Conservation (phyloP, 352 stramenopile genomes). For the Globisporangium irregulare region DNA sequence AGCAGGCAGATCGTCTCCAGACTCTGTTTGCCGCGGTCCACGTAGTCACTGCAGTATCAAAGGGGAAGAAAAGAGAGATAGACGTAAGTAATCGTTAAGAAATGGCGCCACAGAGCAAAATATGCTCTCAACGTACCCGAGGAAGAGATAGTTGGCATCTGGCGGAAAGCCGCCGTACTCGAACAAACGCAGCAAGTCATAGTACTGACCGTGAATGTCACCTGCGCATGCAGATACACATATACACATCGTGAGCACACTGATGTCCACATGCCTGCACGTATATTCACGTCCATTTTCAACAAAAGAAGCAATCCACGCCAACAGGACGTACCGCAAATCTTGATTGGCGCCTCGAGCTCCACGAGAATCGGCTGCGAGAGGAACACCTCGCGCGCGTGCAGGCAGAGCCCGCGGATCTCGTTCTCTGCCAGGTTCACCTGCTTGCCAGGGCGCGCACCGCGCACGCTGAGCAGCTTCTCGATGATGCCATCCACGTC, state of each 20-base stretch:
- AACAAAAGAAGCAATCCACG: not conserved
- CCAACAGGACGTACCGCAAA: conserved; percentile 70
- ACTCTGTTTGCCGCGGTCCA: conserved; percentile 93
- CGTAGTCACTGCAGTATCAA: conserved; percentile 72
- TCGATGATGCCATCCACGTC: conserved; percentile 88
- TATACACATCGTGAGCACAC: not conserved
- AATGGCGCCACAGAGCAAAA: not conserved
- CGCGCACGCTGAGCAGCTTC: conserved; percentile 88
- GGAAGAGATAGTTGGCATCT: conserved; percentile 63
- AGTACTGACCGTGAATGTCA: conserved; percentile 98
- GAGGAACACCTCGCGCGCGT: conserved; percentile 94
- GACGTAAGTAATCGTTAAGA: not conserved
- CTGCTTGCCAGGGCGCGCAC: conserved; percentile 71
- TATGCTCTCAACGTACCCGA: conserved; percentile 35
- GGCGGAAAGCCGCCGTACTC: conserved; percentile 90
- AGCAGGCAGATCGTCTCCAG: conserved; percentile 98
- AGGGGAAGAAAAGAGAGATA: not conserved
- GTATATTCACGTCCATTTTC: not conserved
- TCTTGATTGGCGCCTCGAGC: conserved; percentile 98
- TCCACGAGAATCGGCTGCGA: conserved; percentile 98
- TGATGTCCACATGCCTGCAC: not conserved
- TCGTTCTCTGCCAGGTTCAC: conserved; percentile 95
- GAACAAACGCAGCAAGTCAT: conserved; percentile 98
- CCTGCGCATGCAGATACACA: conserved; percentile 1
- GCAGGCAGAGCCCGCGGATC: conserved; percentile 97